Conservation (phyloP, 371 early-diverging fungal species). For the Mucor circinelloides region DNA sequence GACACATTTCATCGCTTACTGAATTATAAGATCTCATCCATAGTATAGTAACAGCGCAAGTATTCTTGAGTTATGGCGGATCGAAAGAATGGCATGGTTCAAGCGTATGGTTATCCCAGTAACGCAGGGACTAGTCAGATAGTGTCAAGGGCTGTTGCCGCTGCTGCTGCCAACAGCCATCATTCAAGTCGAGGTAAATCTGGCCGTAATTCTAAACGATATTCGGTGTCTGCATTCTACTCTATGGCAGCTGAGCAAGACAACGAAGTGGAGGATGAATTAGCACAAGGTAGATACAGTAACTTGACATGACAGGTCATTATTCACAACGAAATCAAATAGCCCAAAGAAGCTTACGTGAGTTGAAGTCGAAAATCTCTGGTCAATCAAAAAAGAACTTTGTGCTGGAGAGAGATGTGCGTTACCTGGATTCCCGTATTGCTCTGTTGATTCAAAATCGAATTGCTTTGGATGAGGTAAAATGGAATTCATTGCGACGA, state of each 20-base stretch:
- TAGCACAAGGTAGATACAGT: constrained; percentile 58
- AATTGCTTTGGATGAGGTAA: constrained; percentile 87
- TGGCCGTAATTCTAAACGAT: constrained; percentile 59
- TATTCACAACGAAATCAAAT: not conserved
- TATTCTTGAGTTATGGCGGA: constrained; percentile 28
- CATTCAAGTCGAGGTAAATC: constrained; percentile 35
- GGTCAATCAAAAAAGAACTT: constrained; percentile 95
- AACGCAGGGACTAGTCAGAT: constrained; percentile 24
- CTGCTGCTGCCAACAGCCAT: constrained; percentile 50
- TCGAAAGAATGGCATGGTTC: constrained; percentile 47
- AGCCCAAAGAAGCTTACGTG: constrained; percentile 86
- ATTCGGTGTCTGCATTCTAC: constrained; percentile 87
- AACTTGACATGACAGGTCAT: not conserved
- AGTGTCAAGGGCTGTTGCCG: constrained; percentile 48
- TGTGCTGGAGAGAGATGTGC: constrained; percentile 91
- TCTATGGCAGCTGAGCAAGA: constrained; percentile 96
- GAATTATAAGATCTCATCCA: not conserved
- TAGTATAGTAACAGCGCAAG: not conserved
- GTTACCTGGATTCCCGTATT: constrained; percentile 93
- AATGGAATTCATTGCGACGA: not conserved
- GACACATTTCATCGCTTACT: not conserved
- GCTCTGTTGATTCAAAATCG: constrained; percentile 92
- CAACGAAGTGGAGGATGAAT: constrained; percentile 91
- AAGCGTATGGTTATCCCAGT: constrained; percentile 48
- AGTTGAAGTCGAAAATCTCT: constrained; percentile 88